Evolutionary conservation across 1,284 basidiomycete species (phyloP), one percentile per base, ranked within the genome.

Genomic region (Ustilago hordei): DNA sequence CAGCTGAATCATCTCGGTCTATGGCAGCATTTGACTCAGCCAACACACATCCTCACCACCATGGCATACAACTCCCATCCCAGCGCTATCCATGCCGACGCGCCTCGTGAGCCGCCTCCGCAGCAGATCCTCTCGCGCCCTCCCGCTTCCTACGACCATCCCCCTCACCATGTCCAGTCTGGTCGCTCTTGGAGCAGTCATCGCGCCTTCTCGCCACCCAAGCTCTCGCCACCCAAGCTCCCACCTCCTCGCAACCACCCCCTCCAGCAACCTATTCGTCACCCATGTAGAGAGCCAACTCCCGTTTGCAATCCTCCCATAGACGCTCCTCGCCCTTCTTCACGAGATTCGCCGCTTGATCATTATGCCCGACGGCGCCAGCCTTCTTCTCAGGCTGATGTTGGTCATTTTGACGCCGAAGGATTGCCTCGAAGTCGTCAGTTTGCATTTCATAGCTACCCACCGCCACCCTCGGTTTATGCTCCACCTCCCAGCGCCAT

Each of bases 221-320:
- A 60, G 54, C 57, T 69, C 34, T 47, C 57, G n/a, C 57, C 67
- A 9, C 67, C 67, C 11, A 55, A 60, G 54, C 57, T 69, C 13
- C 67, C 67, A 8, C 36, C 58, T 11, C 67, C 67, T 17, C 67
- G 67, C 53, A 60, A n/a, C 19, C 13, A 41, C 2, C n/a, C 67
- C 1, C 13, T 35, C 19, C 45, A 50, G 23, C 38, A 41, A 12
- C 19, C 13, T 43, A 28, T 31, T 6, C 67, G 56, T 15, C 28
- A 45, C 36, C 17, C 60, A 0, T 43, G 56, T 28, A 43, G 19
- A 35, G 61, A 69, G 31, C 13, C 50, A 17, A 15, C 55, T 8
- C 31, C 66, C 9, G 9, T 34, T 7, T 54, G 52, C 43, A 28
- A 8, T 12, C 35, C 11, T 11, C n/a, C n/a, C 2, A 39, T 35